These are phyloP conservation scores for Hanseniaspora lachancei DNA, from an alignment of 805 yeast species.

Conservation along the genomic window DNA sequence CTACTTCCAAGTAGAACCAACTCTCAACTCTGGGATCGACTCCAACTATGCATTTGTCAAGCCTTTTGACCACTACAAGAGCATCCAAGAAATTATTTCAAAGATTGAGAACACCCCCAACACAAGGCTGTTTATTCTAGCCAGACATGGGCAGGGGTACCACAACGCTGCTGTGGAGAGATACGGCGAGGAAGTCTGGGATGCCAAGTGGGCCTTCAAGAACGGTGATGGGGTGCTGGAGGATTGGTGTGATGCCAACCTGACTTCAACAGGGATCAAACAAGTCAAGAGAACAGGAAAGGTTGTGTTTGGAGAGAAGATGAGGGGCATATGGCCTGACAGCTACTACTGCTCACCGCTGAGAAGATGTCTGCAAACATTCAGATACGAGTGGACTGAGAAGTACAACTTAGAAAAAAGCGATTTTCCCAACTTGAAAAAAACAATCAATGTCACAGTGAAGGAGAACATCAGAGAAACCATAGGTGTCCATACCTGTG, in stretches of 20 bases:
- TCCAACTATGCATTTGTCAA: constrained; percentile 8
- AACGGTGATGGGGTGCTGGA: constrained; percentile 42
- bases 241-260: constrained; percentile 37
- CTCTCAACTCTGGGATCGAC: constrained; percentile 3
- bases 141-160: constrained; percentile 60
- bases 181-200: constrained; percentile 49
- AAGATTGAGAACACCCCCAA: not conserved
- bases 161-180: constrained; percentile 45
- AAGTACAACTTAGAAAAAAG: constrained; percentile 33
- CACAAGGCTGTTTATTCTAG: constrained; percentile 37
- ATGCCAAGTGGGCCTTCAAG: constrained; percentile 38
- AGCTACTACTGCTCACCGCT: constrained; percentile 49
- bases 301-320: constrained; percentile 18
- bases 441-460: constrained; percentile 17
- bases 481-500: constrained; percentile 47
- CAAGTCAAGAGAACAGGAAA: constrained; percentile 40
- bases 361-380: constrained; percentile 49
- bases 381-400: constrained; percentile 43
- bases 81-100: not conserved
- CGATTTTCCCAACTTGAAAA: not conserved
- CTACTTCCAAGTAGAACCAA: constrained; percentile 11
- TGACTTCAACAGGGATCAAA: constrained; percentile 41
- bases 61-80: not conserved
- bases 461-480: constrained; percentile 48
- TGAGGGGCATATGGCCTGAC: constrained; percentile 43